These are phyloP conservation scores for Vitis riparia DNA, from an alignment of 164 flowering plant genomes.

Conservation along the genomic window DNA sequence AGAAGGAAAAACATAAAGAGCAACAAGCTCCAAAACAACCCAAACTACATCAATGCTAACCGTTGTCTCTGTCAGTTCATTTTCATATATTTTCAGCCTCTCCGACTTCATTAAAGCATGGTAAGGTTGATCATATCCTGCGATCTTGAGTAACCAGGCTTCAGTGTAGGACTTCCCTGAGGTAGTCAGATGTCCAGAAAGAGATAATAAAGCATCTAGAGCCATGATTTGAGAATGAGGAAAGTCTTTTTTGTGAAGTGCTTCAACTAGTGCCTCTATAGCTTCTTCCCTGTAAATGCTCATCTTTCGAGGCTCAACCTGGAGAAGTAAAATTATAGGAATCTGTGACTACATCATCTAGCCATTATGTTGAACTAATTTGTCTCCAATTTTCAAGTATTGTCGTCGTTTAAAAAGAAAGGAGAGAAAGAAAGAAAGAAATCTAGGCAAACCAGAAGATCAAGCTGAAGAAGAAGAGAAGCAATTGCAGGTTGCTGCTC, in stretches of 20 bases:
- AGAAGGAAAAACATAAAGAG: neutral
- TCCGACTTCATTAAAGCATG: slow-evolving; percentile 48
- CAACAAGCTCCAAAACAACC: slow-evolving; percentile 2
- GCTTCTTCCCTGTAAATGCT: slow-evolving; percentile 86
- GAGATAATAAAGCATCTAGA: slow-evolving; percentile 52
- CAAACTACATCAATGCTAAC: slow-evolving; percentile 24
- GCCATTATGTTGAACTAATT: neutral
- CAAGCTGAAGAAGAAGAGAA: slow-evolving; percentile 79
- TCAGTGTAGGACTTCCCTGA: slow-evolving; percentile 54
- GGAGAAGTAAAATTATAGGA: slow-evolving; percentile 5
- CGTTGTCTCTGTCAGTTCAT: slow-evolving; percentile 42
- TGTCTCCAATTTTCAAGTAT: neutral
- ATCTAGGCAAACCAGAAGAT: slow-evolving; percentile 61
- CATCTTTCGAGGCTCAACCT: slow-evolving; percentile 83
- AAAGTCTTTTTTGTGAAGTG: slow-evolving; percentile 55
- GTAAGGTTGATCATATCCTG: slow-evolving; percentile 64
- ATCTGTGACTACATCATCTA: neutral
- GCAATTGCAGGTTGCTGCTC: slow-evolving; percentile 68
- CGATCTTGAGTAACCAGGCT: slow-evolving; percentile 64
- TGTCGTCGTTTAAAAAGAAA: neutral
- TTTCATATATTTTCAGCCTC: slow-evolving; percentile 25
- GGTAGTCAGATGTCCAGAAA: slow-evolving; percentile 52
- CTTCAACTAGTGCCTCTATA: slow-evolving; percentile 61
- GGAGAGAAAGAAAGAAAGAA: neutral
- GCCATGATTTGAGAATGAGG: slow-evolving; percentile 56